A percentile compares a stretch with the other conserved stretches of the same genome.
Evolutionary conservation across 2,329 filamentous ascomycete genomes (phyloP).

Genomic region (Pseudogymnoascus sp.): DNA sequence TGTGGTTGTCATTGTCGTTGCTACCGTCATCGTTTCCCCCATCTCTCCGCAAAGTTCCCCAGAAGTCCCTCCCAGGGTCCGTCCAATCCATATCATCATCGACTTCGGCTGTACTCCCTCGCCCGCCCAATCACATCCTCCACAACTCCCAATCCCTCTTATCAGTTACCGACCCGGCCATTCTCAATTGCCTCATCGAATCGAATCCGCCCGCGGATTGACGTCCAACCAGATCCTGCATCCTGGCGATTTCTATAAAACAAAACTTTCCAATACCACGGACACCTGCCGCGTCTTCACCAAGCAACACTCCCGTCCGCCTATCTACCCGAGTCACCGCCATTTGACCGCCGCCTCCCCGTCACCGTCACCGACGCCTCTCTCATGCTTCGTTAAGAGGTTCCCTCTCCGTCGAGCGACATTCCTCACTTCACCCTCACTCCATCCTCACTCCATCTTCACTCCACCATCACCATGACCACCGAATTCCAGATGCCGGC

Average conservation of each 20-base stretch:
- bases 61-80: not conserved
- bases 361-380: not conserved
- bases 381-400: conserved; percentile 1
- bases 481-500: conserved; percentile 28
- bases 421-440: not conserved
- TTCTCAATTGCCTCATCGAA: not conserved
- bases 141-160: not conserved
- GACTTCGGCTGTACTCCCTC: not conserved
- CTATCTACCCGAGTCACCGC: not conserved
- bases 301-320: not conserved
- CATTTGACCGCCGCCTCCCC: not conserved
- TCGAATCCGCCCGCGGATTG: not conserved
- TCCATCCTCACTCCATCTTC: not conserved
- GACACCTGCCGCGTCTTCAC: not conserved
- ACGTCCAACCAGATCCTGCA: not conserved
- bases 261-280: not conserved
- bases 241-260: not conserved
- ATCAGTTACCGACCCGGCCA: not conserved
- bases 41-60: not conserved
- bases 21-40: not conserved
- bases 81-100: not conserved
- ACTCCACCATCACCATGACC: conserved; percentile 20
- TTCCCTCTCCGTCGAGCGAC: not conserved
- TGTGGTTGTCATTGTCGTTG: not conserved
- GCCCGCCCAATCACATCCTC: not conserved